These are phyloP conservation scores for Beta vulgaris DNA, from an alignment of 148 eudicot species.

Conservation along the genomic window DNA sequence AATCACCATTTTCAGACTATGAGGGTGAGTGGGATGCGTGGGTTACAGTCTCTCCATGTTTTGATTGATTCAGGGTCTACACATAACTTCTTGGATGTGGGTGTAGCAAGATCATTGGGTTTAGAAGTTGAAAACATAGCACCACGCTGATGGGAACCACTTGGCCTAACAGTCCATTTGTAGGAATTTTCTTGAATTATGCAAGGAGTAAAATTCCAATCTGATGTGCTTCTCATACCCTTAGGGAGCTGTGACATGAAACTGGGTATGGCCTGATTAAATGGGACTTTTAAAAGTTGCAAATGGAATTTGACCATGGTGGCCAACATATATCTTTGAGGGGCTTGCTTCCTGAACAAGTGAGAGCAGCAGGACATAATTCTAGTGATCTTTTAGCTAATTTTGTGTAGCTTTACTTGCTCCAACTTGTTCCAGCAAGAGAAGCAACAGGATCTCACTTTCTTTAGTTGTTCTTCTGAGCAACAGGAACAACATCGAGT, in stretches of 20 bases:
- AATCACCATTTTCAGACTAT: neutral
- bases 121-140: too few relatives aligned
- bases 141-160: too few relatives aligned
- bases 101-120: neutral
- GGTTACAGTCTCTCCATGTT: neutral
- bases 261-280: neutral
- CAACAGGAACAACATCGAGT: too few relatives aligned
- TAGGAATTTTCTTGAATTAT: neutral
- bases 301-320: neutral
- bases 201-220: neutral
- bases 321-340: neutral
- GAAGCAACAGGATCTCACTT: too few relatives aligned
- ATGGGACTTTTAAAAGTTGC: neutral
- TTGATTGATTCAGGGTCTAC: neutral
- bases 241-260: neutral
- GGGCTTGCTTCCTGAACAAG: neutral
- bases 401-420: too few relatives aligned
- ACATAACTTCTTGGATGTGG: too few relatives aligned
- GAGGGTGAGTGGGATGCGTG: neutral
- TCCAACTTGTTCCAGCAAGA: too few relatives aligned
- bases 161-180: too few relatives aligned
- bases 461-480: too few relatives aligned
- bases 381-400: neutral
- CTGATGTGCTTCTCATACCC: too few relatives aligned
- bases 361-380: neutral